Conservation (phyloP, 2,329 filamentous ascomycete species). For the Pseudocercospora fijiensis region DNA sequence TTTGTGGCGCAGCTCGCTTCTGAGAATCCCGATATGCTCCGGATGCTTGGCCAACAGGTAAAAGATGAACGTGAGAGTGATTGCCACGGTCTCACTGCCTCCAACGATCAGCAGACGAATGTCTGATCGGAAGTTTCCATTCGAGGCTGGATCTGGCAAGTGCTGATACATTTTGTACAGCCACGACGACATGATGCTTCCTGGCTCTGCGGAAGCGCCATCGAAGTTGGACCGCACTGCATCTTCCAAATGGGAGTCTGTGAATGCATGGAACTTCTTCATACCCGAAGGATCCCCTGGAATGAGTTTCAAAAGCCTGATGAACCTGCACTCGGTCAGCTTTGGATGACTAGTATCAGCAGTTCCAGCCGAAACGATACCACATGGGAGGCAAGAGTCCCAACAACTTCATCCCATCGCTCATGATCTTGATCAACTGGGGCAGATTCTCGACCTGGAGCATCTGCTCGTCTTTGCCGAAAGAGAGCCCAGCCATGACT, state of each 20-base stretch:
- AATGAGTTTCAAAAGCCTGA: background rate
- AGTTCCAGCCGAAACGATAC: background rate
- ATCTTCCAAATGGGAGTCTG: slow-evolving; percentile 6
- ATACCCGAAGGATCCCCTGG: slow-evolving; percentile 8
- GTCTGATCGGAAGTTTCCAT: slow-evolving; percentile 2
- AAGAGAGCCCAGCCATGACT: slow-evolving; percentile 43
- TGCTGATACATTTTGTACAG: slow-evolving; percentile 12
- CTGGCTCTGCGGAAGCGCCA: background rate
- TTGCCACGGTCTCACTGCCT: slow-evolving; percentile 41
- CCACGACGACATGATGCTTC: slow-evolving; percentile 14
- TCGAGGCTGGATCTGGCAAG: slow-evolving; percentile 3
- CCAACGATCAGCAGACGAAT: slow-evolving; percentile 11
- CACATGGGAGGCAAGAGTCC: slow-evolving; percentile 8
- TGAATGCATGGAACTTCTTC: slow-evolving; percentile 6
- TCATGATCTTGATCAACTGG: slow-evolving; percentile 39
- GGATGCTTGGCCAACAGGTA: slow-evolving; percentile 37
- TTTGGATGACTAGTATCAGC: background rate
- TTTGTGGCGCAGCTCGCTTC: slow-evolving; percentile 32
- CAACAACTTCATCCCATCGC: slow-evolving; percentile 30
- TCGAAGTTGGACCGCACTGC: slow-evolving; percentile 14
- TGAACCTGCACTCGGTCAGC: slow-evolving; percentile 2
- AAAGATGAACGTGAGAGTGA: slow-evolving; percentile 42
- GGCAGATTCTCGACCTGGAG: slow-evolving; percentile 33
- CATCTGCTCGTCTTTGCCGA: slow-evolving; percentile 28
- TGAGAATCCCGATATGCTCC: slow-evolving; percentile 30